These are phyloP conservation scores for Lepraria neglecta DNA, from an alignment of 495 filamentous ascomycete genomes.

Conservation along the genomic window DNA sequence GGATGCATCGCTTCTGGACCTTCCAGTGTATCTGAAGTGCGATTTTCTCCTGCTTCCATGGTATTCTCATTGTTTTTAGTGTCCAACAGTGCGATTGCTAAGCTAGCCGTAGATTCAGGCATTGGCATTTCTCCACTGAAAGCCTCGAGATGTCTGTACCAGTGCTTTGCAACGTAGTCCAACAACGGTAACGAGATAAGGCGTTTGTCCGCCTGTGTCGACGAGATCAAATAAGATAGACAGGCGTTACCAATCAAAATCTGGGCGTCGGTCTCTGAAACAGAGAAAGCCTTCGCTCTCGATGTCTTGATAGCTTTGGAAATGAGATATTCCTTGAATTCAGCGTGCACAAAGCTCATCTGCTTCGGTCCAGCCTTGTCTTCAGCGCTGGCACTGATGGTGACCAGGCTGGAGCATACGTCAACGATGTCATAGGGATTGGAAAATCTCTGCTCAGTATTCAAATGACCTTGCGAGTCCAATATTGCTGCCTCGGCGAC, in stretches of 20 bases:
- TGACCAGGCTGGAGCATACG: not conserved
- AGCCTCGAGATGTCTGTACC: conserved; percentile 1
- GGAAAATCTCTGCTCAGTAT: not conserved
- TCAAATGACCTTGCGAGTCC: not conserved
- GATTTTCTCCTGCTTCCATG: too few species aligned
- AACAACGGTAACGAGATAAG: not conserved
- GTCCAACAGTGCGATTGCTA: not conserved
- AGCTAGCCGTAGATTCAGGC: too few species aligned
- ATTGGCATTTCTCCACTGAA: not conserved
- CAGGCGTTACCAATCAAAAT: not conserved
- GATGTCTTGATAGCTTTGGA: not conserved
- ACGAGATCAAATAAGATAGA: not conserved
- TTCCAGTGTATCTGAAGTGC: not conserved
- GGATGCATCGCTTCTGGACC: not conserved
- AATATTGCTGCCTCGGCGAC: conserved; percentile 1
- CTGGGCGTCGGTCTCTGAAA: not conserved
- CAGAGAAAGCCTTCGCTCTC: not conserved
- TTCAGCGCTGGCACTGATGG: not conserved
- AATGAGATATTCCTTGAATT: not conserved
- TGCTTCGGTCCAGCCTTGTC: not conserved
- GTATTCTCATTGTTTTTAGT: not conserved
- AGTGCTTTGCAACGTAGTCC: not conserved
- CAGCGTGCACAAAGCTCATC: not conserved
- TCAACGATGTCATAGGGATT: not conserved
- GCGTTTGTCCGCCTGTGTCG: not conserved